phyloP scores from a whole-genome alignment of 2,329 filamentous ascomycete genomes.

The Alternaria incomplexa region DNA sequence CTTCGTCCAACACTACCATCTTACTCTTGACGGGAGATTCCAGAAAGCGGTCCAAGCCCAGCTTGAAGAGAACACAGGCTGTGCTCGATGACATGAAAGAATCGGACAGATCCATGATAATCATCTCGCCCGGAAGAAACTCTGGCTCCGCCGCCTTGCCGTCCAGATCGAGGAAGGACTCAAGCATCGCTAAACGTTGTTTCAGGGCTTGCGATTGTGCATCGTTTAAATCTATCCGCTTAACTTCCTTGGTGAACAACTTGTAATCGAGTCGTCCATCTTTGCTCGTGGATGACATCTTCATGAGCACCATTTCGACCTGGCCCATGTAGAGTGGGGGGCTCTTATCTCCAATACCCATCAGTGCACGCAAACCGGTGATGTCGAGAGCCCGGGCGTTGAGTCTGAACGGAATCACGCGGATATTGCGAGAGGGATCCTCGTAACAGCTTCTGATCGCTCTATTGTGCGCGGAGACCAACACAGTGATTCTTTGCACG shows the following conservation, averaged over 20 bases:
- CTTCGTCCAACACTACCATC: conserved; percentile 75
- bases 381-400: conserved; percentile 58
- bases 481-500: not conserved
- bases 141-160: conserved; percentile 13
- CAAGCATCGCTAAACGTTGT: conserved; percentile 64
- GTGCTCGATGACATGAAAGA: conserved; percentile 70
- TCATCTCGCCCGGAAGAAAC: conserved; percentile 59
- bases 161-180: conserved; percentile 64
- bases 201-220: not conserved
- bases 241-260: not conserved
- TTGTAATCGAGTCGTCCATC: not conserved
- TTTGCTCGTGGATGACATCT: not conserved
- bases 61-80: conserved; percentile 75
- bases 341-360: conserved; percentile 22
- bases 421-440: conserved; percentile 46
- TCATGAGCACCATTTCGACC: not conserved
- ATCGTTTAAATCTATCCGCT: not conserved
- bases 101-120: conserved; percentile 75
- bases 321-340: conserved; percentile 60
- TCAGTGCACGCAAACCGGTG: conserved; percentile 52
- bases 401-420: conserved; percentile 56
- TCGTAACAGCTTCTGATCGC: not conserved
- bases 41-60: conserved; percentile 71
- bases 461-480: not conserved
- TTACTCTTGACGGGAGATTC: conserved; percentile 55